Conservation (phyloP, 192 early-diverging fungal genomes). For the Umbelopsis vinacea region DNA sequence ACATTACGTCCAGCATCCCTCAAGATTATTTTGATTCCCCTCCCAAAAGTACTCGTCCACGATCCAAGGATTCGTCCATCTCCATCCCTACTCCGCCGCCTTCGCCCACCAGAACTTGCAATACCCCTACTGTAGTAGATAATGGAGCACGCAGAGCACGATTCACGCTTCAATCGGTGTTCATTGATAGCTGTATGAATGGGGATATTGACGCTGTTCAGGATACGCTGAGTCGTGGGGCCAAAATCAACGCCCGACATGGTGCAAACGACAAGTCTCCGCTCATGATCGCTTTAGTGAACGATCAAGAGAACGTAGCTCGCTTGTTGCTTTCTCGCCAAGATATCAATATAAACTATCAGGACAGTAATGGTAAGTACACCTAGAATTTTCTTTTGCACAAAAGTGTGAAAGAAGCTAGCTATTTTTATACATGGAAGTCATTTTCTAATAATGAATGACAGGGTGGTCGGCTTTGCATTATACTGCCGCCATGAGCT, state of each 20-base stretch:
- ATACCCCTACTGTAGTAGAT: not conserved
- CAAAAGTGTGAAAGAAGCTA: not conserved
- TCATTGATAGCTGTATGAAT: conserved; percentile 25
- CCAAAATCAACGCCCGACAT: conserved; percentile 2
- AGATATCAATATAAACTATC: conserved; percentile 17
- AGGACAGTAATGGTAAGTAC: conserved; percentile 11
- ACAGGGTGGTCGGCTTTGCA: conserved; percentile 33
- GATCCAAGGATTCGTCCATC: not conserved
- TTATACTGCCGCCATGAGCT: conserved; percentile 30
- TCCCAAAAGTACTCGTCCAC: conserved; percentile 4
- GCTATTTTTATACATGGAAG: not conserved
- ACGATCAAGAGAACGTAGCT: conserved; percentile 23
- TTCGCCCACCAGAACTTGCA: conserved; percentile 5
- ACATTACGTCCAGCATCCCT: not conserved
- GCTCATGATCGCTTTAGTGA: conserved; percentile 19
- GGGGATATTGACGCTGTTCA: conserved; percentile 21
- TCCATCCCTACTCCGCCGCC: conserved; percentile 5
- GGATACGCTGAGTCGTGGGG: not conserved
- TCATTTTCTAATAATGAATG: not conserved
- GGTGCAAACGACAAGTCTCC: conserved; percentile 6
- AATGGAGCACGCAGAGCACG: conserved; percentile 4
- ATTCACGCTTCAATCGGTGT: conserved; percentile 21
- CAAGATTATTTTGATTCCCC: conserved; percentile 16
- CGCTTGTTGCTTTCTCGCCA: not conserved
- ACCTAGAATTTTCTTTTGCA: not conserved